Evolutionary conservation across 2,329 filamentous ascomycete species (phyloP).

Genomic region (Colletotrichum acutatum): DNA sequence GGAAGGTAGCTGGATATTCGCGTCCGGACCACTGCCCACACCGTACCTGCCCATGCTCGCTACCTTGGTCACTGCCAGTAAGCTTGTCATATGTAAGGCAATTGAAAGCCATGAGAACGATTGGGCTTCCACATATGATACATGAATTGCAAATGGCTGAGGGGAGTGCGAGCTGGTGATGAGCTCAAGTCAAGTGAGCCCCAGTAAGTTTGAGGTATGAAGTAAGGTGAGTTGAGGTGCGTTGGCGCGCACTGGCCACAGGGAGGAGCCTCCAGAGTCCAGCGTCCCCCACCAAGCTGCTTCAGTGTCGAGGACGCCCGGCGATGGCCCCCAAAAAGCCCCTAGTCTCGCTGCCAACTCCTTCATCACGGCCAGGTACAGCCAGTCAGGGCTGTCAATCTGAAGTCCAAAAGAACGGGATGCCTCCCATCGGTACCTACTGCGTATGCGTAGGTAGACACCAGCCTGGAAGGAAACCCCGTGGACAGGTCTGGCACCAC

Average conservation of each 20-base stretch:
- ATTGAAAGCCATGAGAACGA: too few relatives aligned
- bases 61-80: neutral
- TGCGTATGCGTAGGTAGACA: too few relatives aligned
- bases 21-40: neutral
- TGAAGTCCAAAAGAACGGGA: neutral
- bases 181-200: neutral
- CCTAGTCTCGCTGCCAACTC: constrained; percentile 10
- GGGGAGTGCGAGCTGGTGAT: neutral
- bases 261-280: constrained; percentile 8
- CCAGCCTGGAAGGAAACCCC: too few relatives aligned
- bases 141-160: neutral
- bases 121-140: too few relatives aligned
- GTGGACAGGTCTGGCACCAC: neutral
- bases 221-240: neutral
- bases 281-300: constrained; percentile 25
- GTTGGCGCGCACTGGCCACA: constrained; percentile 16
- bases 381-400: neutral
- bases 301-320: constrained; percentile 29
- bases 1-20: neutral
- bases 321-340: constrained; percentile 32
- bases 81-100: neutral
- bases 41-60: neutral
- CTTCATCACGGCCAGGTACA: neutral
- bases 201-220: neutral
- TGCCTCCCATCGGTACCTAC: neutral